Base-by-base conservation (phyloP, 1,284 basidiomycete species). In the Cutaneotrichosporon sp. region DNA sequence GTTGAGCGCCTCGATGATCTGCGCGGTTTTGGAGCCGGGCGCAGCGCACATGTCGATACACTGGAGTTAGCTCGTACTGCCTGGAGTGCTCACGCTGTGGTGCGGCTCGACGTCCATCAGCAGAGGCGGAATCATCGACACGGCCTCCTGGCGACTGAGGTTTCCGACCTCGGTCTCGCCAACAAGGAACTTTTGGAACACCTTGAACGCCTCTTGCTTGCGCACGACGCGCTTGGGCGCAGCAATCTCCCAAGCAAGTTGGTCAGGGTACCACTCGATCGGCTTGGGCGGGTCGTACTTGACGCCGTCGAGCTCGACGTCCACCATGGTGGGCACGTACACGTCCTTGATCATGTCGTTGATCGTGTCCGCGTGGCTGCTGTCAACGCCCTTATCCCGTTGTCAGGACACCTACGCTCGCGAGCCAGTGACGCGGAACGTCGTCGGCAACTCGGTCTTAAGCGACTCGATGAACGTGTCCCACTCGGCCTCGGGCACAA, bases 11-110 rank as follows among this genome's bases (percentile, higher is more conserved):
- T 76, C 74, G 56, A 73, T 72, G 59, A 73, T 74, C 59, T 76
- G 72, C 12, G 73, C 67, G 9, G 72, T 73, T 66, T 99, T 98
- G 30, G 91, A 96, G 14, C 96, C 96, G 1, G 96, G 96, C 1
- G 96, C 94, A n/a, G 96, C 96, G 70, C 94, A 99, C 88, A 97
- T 91, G 76, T 99, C 94, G 64, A 98, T 84, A 36, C 91, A 89
- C 86, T 90, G 57, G 35, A 30, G 12, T 4, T 48, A 17, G 15
- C 4, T 22, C 15, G 17, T 13, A 37, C 17, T 8, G 8, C 21
- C 41, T 12, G 51, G 23, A 9, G 8, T 35, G 70, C 80, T 55
- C 58, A 88, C 90, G 18, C 46, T 59, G 68, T 97, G 92, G 70
- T 93, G 86, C 0, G 92, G 88, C 67, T 90, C 80, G n/a, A 98